These are phyloP conservation scores for Oryza nivara DNA, from an alignment of 176 grass and related monocot genomes.

Conservation along the genomic window DNA sequence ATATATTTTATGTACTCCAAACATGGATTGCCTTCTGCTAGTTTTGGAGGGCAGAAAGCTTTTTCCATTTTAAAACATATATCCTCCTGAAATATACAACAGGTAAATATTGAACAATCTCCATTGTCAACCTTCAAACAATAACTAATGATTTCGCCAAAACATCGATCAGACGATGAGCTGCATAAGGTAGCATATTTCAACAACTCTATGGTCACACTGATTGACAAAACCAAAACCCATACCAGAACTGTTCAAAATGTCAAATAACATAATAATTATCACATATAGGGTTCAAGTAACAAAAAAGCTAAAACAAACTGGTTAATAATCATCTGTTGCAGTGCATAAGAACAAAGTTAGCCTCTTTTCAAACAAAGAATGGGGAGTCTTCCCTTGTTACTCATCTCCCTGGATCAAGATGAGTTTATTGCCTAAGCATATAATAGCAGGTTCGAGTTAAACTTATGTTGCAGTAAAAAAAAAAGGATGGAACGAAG, in stretches of 20 bases:
- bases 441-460: neutral
- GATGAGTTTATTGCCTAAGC: neutral
- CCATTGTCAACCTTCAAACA: neutral
- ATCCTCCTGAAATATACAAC: constrained; percentile 38
- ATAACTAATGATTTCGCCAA: neutral
- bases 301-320: neutral
- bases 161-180: neutral
- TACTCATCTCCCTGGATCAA: neutral
- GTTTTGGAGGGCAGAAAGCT: constrained; percentile 61
- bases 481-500: constrained; percentile 4
- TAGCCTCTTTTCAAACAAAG: no score
- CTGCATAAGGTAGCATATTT: neutral
- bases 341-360: no score
- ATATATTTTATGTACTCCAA: constrained; percentile 68
- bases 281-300: neutral
- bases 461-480: neutral
- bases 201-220: neutral
- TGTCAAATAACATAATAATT: neutral
- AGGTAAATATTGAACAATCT: constrained; percentile 11
- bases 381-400: neutral
- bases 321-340: no score
- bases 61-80: constrained; percentile 55
- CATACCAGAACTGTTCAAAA: neutral
- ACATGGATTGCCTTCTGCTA: constrained; percentile 61
- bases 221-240: neutral